Conservation (phyloP, 2,329 filamentous ascomycete species). For the Aspergillus sp. region DNA sequence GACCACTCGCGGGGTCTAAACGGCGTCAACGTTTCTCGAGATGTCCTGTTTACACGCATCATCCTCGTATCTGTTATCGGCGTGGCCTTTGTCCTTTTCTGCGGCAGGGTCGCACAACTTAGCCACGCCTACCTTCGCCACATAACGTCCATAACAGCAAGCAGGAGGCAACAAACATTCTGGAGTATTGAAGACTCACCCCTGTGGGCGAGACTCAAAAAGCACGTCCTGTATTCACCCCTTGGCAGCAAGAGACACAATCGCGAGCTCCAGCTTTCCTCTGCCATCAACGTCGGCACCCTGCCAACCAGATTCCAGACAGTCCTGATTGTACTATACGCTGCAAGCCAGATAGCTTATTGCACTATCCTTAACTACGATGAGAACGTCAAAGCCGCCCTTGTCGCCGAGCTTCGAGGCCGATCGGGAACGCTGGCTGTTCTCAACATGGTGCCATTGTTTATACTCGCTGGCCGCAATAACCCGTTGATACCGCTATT, state of each 20-base stretch:
- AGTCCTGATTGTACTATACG: constrained; percentile 65
- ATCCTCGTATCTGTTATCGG: constrained; percentile 39
- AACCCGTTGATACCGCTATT: constrained; percentile 83
- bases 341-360: constrained; percentile 74
- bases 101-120: constrained; percentile 44
- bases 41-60: constrained; percentile 40
- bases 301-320: constrained; percentile 77
- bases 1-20: constrained; percentile 41
- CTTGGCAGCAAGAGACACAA: constrained; percentile 76
- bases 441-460: constrained; percentile 87
- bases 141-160: constrained; percentile 40
- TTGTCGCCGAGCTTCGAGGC: constrained; percentile 80
- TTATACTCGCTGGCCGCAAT: constrained; percentile 87
- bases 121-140: constrained; percentile 47
- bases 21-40: constrained; percentile 41
- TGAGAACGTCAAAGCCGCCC: constrained; percentile 48
- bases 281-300: constrained; percentile 70
- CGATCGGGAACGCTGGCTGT: constrained; percentile 80
- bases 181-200: constrained; percentile 45
- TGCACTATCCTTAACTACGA: constrained; percentile 53
- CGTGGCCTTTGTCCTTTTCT: constrained; percentile 38
- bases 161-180: constrained; percentile 42
- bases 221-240: constrained; percentile 59
- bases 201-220: constrained; percentile 47
- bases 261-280: constrained; percentile 66